These are phyloP conservation scores for Pyrenophora graminea DNA, from an alignment of 2,329 filamentous ascomycete genomes.

Conservation along the genomic window DNA sequence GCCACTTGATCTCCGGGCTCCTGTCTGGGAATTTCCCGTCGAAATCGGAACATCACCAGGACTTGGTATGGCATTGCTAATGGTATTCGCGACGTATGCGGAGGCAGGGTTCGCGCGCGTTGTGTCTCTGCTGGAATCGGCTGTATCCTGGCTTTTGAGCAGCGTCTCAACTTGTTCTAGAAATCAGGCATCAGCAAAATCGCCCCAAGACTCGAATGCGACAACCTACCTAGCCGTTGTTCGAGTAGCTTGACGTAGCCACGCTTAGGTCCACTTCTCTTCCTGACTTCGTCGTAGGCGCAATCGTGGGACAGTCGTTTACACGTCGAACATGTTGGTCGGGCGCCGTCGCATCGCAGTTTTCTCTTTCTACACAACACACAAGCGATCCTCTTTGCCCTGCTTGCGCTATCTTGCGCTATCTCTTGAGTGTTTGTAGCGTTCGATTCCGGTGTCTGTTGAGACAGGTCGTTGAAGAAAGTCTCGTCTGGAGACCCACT, in stretches of 20 bases:
- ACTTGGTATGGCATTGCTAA: slow-evolving; percentile 31
- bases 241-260: slow-evolving; percentile 95
- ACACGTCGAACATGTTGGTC: slow-evolving; percentile 87
- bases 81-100: slow-evolving; percentile 39
- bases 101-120: slow-evolving; percentile 31
- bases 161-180: slow-evolving; percentile 91
- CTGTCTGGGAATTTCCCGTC: slow-evolving; percentile 12
- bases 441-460: slow-evolving; percentile 45
- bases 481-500: slow-evolving; percentile 49
- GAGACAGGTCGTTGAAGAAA: slow-evolving; percentile 63
- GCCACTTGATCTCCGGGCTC: slow-evolving; percentile 19
- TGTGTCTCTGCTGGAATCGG: slow-evolving; percentile 35
- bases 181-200: slow-evolving; percentile 17
- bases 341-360: slow-evolving; percentile 82
- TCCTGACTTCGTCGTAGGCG: slow-evolving; percentile 87
- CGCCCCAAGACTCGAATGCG: neutral
- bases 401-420: slow-evolving; percentile 50
- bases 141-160: slow-evolving; percentile 75
- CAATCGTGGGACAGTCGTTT: slow-evolving; percentile 84
- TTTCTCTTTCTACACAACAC: slow-evolving; percentile 93
- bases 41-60: slow-evolving; percentile 24
- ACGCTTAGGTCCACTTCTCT: slow-evolving; percentile 92
- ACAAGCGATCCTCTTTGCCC: slow-evolving; percentile 86
- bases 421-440: slow-evolving; percentile 50
- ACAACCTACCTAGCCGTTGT: slow-evolving; percentile 78